phyloP scores from a whole-genome alignment of 169 alveolate species.

The Cryptosporidium viatorum region DNA sequence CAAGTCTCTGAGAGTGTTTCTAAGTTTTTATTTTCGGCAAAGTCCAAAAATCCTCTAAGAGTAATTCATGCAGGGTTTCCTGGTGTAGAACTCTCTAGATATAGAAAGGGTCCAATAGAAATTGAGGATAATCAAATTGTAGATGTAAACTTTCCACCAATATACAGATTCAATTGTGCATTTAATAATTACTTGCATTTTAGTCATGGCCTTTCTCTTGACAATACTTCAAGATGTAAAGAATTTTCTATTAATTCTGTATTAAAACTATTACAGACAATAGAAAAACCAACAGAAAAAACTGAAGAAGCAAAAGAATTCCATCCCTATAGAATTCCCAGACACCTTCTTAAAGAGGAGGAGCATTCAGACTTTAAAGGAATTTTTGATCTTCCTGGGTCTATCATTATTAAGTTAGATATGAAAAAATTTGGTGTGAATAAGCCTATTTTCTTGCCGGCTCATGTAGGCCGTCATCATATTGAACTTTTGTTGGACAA shows the following conservation, averaged over 20 bases:
- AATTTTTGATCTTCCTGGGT: conserved; percentile 67
- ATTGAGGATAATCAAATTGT: conserved; percentile 17
- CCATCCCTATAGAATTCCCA: conserved; percentile 68
- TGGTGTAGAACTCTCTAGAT: conserved; percentile 60
- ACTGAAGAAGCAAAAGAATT: conserved; percentile 28
- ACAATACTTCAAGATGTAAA: conserved; percentile 50
- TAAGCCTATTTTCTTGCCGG: conserved; percentile 53
- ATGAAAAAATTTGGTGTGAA: background rate
- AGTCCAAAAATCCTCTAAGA: conserved; percentile 41
- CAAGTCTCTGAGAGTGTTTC: conserved; percentile 36
- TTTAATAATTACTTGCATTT: conserved; percentile 16
- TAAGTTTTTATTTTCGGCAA: conserved; percentile 23
- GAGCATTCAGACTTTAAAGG: conserved; percentile 43
- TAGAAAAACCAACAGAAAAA: conserved; percentile 24
- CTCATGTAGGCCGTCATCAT: conserved; percentile 75
- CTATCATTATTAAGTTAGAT: conserved; percentile 33
- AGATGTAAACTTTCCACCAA: conserved; percentile 52
- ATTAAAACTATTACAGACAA: conserved; percentile 20
- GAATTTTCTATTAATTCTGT: conserved; percentile 35
- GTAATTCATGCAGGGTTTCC: conserved; percentile 75
- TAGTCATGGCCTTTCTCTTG: conserved; percentile 16
- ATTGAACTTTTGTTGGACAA: conserved; percentile 67
- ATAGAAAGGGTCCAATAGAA: conserved; percentile 58
- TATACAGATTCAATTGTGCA: conserved; percentile 67
- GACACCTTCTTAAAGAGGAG: conserved; percentile 25